phyloP scores from a whole-genome alignment of 139 green algal species.

The Pleodorina starrii region DNA sequence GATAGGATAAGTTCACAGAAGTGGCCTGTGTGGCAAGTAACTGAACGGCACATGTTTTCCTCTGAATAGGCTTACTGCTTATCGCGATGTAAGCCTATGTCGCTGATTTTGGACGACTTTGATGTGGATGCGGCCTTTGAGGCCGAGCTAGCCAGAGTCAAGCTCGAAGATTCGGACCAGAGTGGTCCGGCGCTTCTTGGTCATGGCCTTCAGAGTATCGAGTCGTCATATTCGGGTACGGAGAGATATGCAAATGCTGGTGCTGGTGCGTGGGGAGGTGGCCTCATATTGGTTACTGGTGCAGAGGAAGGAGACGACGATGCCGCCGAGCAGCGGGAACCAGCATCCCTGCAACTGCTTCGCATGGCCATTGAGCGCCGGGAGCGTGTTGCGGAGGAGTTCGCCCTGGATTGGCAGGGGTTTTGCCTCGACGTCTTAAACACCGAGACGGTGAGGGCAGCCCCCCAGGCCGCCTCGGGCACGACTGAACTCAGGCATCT shows the following conservation, averaged over 20 bases:
- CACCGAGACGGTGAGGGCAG: not conserved
- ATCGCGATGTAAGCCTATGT: slow-evolving; percentile 25
- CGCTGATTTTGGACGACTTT: not conserved
- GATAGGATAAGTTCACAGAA: too few species aligned
- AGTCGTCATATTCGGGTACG: not conserved
- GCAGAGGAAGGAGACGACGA: not conserved
- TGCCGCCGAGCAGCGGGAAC: not conserved
- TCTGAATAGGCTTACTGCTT: too few species aligned
- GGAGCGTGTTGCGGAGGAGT: slow-evolving; percentile 2
- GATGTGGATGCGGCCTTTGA: slow-evolving; percentile 17
- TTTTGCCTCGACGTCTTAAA: not conserved
- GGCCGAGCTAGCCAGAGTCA: not conserved
- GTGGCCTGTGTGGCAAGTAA: too few species aligned
- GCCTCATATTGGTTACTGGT: not conserved
- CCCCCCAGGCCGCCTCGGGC: too few species aligned
- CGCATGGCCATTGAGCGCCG: not conserved
- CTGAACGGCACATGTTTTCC: too few species aligned
- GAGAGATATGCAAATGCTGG: not conserved
- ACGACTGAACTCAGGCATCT: too few species aligned
- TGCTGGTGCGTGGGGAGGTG: not conserved
- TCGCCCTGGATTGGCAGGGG: not conserved
- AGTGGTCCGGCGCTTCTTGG: not conserved
- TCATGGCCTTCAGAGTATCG: too few species aligned
- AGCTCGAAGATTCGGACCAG: not conserved
- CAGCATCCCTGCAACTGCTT: not conserved